phyloP scores from a whole-genome alignment of 495 filamentous ascomycete genomes.

The Venustampulla echinocandica region DNA sequence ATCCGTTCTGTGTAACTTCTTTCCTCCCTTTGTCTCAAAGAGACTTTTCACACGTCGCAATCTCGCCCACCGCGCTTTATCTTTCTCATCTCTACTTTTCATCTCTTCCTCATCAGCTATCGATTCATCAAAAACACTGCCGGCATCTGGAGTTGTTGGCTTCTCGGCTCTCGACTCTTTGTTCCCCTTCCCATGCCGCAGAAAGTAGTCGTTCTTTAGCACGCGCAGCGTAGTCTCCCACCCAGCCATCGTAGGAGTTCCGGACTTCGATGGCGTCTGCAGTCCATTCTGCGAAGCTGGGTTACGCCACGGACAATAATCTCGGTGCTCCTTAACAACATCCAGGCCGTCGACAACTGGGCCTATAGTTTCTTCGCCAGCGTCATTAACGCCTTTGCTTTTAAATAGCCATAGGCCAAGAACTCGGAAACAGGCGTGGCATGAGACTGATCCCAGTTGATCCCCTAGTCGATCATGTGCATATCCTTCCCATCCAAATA shows the following conservation, averaged over 20 bases:
- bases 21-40: conserved; percentile 44
- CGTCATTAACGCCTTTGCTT: conserved; percentile 41
- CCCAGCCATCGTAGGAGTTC: conserved; percentile 11
- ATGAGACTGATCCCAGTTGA: conserved; percentile 52
- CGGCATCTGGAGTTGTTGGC: conserved; percentile 14
- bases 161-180: not conserved
- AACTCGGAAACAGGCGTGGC: conserved; percentile 76
- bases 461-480: conserved; percentile 45
- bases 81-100: conserved; percentile 40
- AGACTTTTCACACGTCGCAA: conserved; percentile 47
- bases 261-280: not conserved
- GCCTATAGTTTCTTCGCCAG: conserved; percentile 42
- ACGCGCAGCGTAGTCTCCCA: conserved; percentile 21
- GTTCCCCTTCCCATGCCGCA: conserved; percentile 11
- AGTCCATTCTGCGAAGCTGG: conserved; percentile 40
- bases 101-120: conserved; percentile 32
- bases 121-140: conserved; percentile 8
- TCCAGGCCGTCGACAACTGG: conserved; percentile 58
- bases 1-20: conserved; percentile 25
- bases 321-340: conserved; percentile 59
- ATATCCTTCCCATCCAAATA: conserved; percentile 80
- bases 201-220: conserved; percentile 19
- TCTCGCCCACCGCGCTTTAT: conserved; percentile 45
- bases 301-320: conserved; percentile 77
- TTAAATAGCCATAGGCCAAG: conserved; percentile 94